Evolutionary conservation across 106 monocot genomes (phyloP), one percentile per base, ranked within the genome.

Genomic region (Allium sativum): DNA sequence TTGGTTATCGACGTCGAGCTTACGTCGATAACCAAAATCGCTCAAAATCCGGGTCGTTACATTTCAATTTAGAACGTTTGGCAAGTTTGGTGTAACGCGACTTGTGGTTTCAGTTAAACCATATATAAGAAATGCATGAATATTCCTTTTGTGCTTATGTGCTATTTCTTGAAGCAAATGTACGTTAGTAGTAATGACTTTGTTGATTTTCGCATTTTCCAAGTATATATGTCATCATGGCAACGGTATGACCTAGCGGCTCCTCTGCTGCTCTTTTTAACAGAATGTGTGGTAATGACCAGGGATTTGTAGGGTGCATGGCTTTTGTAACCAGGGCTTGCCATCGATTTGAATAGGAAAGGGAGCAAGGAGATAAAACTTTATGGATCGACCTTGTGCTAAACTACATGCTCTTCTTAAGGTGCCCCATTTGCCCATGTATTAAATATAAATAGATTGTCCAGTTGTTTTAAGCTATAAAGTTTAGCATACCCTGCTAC

Each of bases 101-200:
- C n/a, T n/a, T n/a, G n/a, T n/a, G n/a, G n/a, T n/a, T n/a, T n/a
- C n/a, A n/a, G n/a, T n/a, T n/a, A n/a, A n/a, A n/a, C n/a, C n/a
- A n/a, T n/a, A n/a, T n/a, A n/a, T n/a, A n/a, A n/a, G n/a, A n/a
- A n/a, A n/a, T n/a, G n/a, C n/a, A n/a, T n/a, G n/a, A n/a, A n/a
- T n/a, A n/a, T n/a, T n/a, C n/a, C n/a, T n/a, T n/a, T n/a, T n/a
- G n/a, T n/a, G 82, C 70, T 68, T 87, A 10, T 81, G 61, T 12
- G 86, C 95, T 81, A 90, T 91, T 71, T 96, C 90, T 50, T 90
- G 90, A 55, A 96, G 95, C n/a, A 53, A 96, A 75, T 7, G 86
- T 69, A 12, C 95, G 73, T 71, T 96, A 19, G 90, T 75, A 22
- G 81, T 84, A 59, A 96, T 96, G 22, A 96, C 64, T 13, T 53